These are phyloP conservation scores for Fusarium sp. DNA, from an alignment of 2,329 filamentous ascomycete genomes.

Conservation along the genomic window DNA sequence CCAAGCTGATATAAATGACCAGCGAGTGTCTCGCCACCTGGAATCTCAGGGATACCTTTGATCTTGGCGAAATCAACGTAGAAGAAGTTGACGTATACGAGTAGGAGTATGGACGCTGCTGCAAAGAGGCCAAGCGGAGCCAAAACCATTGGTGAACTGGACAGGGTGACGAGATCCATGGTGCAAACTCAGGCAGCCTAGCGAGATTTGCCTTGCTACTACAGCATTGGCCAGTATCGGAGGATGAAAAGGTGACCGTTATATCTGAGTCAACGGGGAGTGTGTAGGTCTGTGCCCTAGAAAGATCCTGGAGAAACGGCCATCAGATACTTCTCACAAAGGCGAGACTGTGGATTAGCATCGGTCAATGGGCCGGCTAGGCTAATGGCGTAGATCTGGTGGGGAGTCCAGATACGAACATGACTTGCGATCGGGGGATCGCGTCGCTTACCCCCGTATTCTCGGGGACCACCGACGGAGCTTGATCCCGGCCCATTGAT, in stretches of 20 bases:
- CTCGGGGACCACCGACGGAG: background rate
- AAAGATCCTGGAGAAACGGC: background rate
- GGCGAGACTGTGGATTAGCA: background rate
- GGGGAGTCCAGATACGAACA: background rate
- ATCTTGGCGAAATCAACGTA: background rate
- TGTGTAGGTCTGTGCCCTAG: too few relatives aligned
- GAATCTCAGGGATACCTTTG: background rate
- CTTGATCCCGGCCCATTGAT: background rate
- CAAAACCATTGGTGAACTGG: background rate
- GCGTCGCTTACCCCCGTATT: background rate
- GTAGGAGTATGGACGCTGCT: background rate
- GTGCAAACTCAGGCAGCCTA: background rate
- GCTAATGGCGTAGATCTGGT: background rate
- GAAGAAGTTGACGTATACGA: background rate
- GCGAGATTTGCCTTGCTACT: background rate
- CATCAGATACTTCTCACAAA: background rate
- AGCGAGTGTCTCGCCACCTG: background rate
- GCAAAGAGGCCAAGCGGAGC: background rate
- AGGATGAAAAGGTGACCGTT: background rate
- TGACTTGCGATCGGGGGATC: background rate
- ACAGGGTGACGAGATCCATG: background rate
- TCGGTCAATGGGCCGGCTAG: background rate
- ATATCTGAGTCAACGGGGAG: background rate
- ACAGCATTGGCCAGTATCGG: background rate
- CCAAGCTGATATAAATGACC: background rate